Base-by-base conservation (phyloP, 495 filamentous ascomycete species). In the Saxophila tyrrhenica region DNA sequence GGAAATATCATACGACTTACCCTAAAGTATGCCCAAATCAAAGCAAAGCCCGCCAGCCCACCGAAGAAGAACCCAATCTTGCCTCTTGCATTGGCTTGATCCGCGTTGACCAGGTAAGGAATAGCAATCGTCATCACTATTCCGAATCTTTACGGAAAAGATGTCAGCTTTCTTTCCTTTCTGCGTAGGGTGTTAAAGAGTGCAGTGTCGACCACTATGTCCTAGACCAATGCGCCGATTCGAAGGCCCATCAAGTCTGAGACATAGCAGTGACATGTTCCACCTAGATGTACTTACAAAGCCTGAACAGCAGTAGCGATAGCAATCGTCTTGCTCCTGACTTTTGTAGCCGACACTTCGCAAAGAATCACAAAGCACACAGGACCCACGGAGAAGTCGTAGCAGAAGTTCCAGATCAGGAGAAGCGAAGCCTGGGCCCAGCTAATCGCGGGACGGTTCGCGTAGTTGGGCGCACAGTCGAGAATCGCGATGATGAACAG, bases 11-110 rank as follows among this genome's bases (percentile, higher is more conserved):
- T n/a, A n/a, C n/a, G n/a, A n/a, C n/a, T n/a, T 44, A 44, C 69
- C 13, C 75, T 67, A 53, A 81, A 76, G 50, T 72, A 85, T 2
- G 72, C 57, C 65, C 68, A 69, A 0, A 75, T 13, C 5, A 68
- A 57, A 9, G 64, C 69, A 8, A 73, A 24, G 0, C 65, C 25
- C 3, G 74, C 75, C 2, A 80, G 60, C 0, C 78, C 81, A 15
- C 77, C 81, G 62, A 80, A 86, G 62, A 85, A 79, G 59, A 85
- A 86, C 0, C 81, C 83, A 0, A 82, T 68, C 62, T 86, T 84
- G 1, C 81, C 81, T 48, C 75, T 72, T 69, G 82, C 69, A 55
- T 85, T 77, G 21, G 74, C 81, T 23, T 79, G 69, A 45, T 82
- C 76, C 0, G 80, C 78, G 56, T 84, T 85, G 43, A 86, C 74